Evolutionary conservation across 345 rosid species (phyloP).

Genomic region (Cochlearia excelsa): DNA sequence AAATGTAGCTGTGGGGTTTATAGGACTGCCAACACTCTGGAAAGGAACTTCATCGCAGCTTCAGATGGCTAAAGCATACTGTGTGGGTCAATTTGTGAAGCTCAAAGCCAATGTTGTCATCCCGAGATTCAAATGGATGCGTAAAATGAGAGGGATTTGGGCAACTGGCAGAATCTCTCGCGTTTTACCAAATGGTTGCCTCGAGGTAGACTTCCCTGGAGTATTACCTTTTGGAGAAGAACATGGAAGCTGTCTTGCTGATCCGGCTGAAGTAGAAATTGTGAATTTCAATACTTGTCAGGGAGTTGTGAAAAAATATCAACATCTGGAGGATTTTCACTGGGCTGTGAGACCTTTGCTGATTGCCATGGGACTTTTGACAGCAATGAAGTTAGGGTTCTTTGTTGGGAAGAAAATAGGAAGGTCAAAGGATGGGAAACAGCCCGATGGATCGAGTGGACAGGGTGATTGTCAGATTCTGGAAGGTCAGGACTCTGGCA

Average conservation of each 20-base stretch:
- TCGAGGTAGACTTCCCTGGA: slow-evolving; percentile 72
- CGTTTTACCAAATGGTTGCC: slow-evolving; percentile 81
- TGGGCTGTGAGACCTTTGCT: slow-evolving; percentile 90
- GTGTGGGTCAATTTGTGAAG: slow-evolving; percentile 72
- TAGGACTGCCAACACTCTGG: slow-evolving; percentile 78
- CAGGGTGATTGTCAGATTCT: slow-evolving; percentile 27
- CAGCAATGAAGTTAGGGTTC: slow-evolving; percentile 62
- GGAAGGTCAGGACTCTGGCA: slow-evolving; percentile 25
- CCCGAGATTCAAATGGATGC: slow-evolving; percentile 89
- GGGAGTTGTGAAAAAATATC: slow-evolving; percentile 64
- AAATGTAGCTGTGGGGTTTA: slow-evolving; percentile 63
- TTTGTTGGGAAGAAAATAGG: slow-evolving; percentile 50
- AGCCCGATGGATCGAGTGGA: slow-evolving; percentile 15
- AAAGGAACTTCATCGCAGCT: slow-evolving; percentile 66
- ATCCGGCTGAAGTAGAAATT: slow-evolving; percentile 81
- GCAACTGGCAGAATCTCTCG: slow-evolving; percentile 73
- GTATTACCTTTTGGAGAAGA: slow-evolving; percentile 57
- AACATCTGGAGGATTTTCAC: slow-evolving; percentile 92
- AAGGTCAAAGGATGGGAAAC: slow-evolving; percentile 46
- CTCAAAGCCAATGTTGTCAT: slow-evolving; percentile 58
- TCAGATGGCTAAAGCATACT: slow-evolving; percentile 80
- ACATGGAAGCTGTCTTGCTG: slow-evolving; percentile 56
- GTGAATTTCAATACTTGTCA: slow-evolving; percentile 58
- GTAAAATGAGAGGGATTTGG: slow-evolving; percentile 52
- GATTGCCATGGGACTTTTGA: slow-evolving; percentile 61